Conservation (phyloP, 2,329 filamentous ascomycete species). For the Stagonosporopsis cucurbitacearum region DNA sequence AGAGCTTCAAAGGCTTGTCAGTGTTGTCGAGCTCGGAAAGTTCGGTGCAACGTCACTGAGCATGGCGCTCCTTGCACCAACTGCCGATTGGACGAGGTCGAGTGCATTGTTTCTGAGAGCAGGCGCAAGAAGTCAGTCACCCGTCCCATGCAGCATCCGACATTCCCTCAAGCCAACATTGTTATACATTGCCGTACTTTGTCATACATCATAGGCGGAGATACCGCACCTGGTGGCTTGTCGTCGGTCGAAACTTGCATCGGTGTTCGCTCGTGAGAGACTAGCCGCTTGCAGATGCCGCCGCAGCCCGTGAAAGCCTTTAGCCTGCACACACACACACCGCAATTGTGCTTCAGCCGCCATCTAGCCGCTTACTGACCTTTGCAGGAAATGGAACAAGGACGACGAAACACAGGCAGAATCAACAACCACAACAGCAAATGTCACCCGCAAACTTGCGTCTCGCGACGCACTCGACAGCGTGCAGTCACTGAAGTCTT, state of each 20-base stretch:
- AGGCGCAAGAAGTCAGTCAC: conserved; percentile 80
- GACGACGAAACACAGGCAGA: conserved; percentile 47
- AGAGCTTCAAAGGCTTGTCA: conserved; percentile 91
- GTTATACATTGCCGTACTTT: neutral
- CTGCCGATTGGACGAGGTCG: conserved; percentile 79
- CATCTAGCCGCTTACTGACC: conserved; percentile 29
- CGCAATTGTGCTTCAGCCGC: conserved; percentile 17
- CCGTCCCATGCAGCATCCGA: conserved; percentile 32
- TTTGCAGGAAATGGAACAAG: conserved; percentile 52
- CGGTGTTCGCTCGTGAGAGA: conserved; percentile 20
- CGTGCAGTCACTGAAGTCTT: conserved; percentile 38
- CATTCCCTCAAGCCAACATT: conserved; percentile 21
- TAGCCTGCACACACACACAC: conserved; percentile 9
- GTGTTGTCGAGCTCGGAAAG: conserved; percentile 86
- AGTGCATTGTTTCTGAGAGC: conserved; percentile 73
- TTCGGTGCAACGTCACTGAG: conserved; percentile 92
- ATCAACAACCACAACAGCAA: conserved; percentile 26
- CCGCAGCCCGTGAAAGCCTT: conserved; percentile 21
- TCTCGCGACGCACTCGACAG: conserved; percentile 49
- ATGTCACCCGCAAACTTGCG: conserved; percentile 47
- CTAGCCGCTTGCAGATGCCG: conserved; percentile 29
- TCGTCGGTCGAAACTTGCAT: conserved; percentile 33
- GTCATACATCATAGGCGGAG: neutral
- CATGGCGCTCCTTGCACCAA: conserved; percentile 85
- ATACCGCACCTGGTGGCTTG: conserved; percentile 17